Evolutionary conservation across 2,329 filamentous ascomycete species (phyloP), one percentile per base, ranked within the genome.

Genomic region (Calonectria honghensis): DNA sequence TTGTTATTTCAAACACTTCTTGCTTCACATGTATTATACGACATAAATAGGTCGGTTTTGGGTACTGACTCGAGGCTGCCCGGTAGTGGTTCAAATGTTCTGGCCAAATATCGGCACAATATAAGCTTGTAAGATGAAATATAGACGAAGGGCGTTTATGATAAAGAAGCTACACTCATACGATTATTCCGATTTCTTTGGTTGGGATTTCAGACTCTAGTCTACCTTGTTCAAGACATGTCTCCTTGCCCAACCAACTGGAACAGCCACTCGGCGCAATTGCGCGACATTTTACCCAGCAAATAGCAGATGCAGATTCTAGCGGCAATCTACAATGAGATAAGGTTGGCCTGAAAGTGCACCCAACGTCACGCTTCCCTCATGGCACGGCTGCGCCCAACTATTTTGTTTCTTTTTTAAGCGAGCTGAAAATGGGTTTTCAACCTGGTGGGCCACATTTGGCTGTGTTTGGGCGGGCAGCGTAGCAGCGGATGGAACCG

Each of bases 271-370:
- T 48, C 41, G 41, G 41, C 4, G 41, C 20, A 48, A 48, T 48
- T 48, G 41, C 41, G 41, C 41, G 41, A 48, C 20, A n/a, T n/a
- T 48, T 48, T 9, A n/a, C 41, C 7, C 41, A n/a, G 41, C 20
- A 48, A 48, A 48, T 18, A 48, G 41, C 18, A 48, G 7, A 48
- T 32, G n/a, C 41, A 48, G 41, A 9, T 48, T 48, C 41, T 48
- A 48, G 41, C 41, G 20, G 41, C 41, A 48, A n/a, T 48, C 41
- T 48, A n/a, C 41, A 9, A 27, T 7, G 35, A 24, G 35, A 61
- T 61, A 61, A 61, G 57, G 57, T 61, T 61, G n/a, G 32, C 24
- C 35, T 35, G n/a, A 41, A 13, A 39, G 16, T 18, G 57, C 35
- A 39, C 29, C 13, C 27, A 61, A 41, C 32, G 57, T 41, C 35